Evolutionary conservation across 2,329 filamentous ascomycete genomes (phyloP).

Genomic region (Colletotrichum endophyticum): DNA sequence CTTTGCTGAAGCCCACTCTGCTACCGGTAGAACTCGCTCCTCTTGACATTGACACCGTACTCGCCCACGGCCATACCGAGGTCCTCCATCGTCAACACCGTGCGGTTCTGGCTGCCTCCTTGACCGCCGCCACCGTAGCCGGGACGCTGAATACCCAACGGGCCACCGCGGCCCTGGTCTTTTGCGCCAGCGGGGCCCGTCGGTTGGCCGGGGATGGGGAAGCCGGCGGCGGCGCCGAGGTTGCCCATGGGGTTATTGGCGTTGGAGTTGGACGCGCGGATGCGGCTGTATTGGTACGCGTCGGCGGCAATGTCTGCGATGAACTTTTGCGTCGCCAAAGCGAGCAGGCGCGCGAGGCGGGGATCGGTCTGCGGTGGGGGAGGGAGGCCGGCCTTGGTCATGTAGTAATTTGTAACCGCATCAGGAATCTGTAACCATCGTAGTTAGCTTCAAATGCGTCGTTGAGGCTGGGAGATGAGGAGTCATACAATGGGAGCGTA

Average conservation of each 20-base stretch:
- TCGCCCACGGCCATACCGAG: conserved; percentile 97
- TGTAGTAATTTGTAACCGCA: conserved; percentile 96
- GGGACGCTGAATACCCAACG: conserved; percentile 76
- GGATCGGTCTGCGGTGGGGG: conserved; percentile 90
- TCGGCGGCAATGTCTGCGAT: conserved; percentile 97
- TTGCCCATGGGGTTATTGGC: conserved; percentile 92
- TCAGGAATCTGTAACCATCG: conserved; percentile 77
- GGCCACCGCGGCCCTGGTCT: conserved; percentile 62
- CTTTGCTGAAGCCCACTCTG: neutral
- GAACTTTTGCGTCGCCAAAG: conserved; percentile 98
- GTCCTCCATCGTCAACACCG: conserved; percentile 98
- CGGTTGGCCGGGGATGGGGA: conserved; percentile 66
- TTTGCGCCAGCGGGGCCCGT: conserved; percentile 62
- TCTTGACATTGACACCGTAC: conserved; percentile 97
- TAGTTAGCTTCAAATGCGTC: neutral
- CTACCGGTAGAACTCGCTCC: conserved; percentile 93
- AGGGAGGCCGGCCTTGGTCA: conserved; percentile 92
- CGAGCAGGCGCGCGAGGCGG: conserved; percentile 89
- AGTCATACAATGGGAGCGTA: conserved; percentile 89
- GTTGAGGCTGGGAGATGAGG: neutral
- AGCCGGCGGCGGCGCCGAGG: conserved; percentile 76
- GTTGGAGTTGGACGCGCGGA: conserved; percentile 86
- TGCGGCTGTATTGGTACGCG: conserved; percentile 96
- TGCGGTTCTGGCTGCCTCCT: conserved; percentile 86
- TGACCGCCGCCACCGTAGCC: conserved; percentile 89